Conservation (phyloP, 202 grass and related monocot species). For the Panicum virgatum region DNA sequence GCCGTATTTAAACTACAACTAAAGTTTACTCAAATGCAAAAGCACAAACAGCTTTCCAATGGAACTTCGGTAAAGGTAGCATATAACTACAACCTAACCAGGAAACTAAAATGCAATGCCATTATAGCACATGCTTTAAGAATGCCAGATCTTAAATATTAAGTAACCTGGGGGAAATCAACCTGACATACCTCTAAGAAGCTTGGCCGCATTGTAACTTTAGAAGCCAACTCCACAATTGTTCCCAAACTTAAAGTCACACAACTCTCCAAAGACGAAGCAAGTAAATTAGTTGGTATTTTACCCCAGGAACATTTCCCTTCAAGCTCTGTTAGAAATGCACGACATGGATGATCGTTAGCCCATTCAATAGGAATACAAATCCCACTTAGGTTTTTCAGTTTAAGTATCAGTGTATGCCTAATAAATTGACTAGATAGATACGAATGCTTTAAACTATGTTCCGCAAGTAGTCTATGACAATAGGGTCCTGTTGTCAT, state of each 20-base stretch:
- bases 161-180: not conserved
- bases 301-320: constrained; percentile 88
- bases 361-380: constrained; percentile 30
- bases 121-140: not conserved
- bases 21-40: not conserved
- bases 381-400: constrained; percentile 14
- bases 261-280: constrained; percentile 81
- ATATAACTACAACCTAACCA: constrained; percentile 4
- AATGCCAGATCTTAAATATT: constrained; percentile 16
- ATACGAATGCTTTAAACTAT: constrained; percentile 16
- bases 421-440: constrained; percentile 24
- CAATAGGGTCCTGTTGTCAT: not conserved
- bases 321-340: constrained; percentile 66
- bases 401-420: not conserved
- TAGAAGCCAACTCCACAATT: constrained; percentile 69
- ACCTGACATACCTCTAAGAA: constrained; percentile 78
- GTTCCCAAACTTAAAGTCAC: constrained; percentile 83
- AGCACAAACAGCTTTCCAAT: not conserved
- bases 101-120: not conserved
- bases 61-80: not conserved
- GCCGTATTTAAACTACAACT: not conserved
- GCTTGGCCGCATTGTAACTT: constrained; percentile 71
- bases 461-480: not conserved
- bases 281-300: constrained; percentile 84
- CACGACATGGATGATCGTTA: constrained; percentile 27